phyloP scores from a whole-genome alignment of 2,329 filamentous ascomycete species.

The Cladosporium oxysporum region DNA sequence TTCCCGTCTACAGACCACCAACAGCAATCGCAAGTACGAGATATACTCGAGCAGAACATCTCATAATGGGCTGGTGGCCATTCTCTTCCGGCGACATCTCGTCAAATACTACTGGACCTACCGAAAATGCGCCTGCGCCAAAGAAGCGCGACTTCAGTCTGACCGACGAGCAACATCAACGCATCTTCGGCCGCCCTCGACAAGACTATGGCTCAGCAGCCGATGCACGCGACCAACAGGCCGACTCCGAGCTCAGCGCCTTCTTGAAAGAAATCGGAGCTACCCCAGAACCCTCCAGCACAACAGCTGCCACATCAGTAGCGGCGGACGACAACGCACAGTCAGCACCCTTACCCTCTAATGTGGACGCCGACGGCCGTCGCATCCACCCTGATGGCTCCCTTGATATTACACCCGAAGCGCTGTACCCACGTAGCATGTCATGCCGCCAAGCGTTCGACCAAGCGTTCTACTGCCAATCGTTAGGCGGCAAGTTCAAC shows the following conservation, averaged over 20 bases:
- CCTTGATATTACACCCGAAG: slow-evolving; percentile 54
- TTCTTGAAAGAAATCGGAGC: slow-evolving; percentile 53
- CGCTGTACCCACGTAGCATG: slow-evolving; percentile 77
- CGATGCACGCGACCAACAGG: slow-evolving; percentile 45
- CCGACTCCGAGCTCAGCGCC: slow-evolving; percentile 56
- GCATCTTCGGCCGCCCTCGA: slow-evolving; percentile 33
- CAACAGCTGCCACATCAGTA: slow-evolving; percentile 25
- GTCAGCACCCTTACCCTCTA: slow-evolving; percentile 19
- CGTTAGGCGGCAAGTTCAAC: slow-evolving; percentile 86
- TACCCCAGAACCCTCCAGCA: slow-evolving; percentile 28
- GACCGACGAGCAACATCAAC: slow-evolving; percentile 33
- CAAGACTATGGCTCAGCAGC: slow-evolving; percentile 23
- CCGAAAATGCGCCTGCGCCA: slow-evolving; percentile 3
- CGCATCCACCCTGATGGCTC: slow-evolving; percentile 32
- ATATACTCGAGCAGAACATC: neutral
- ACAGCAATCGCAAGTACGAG: neutral
- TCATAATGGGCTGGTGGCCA: slow-evolving; percentile 29
- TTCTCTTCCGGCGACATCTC: slow-evolving; percentile 23
- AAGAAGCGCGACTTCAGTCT: slow-evolving; percentile 26
- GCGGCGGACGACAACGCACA: slow-evolving; percentile 22
- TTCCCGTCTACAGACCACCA: neutral
- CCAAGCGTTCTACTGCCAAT: slow-evolving; percentile 90
- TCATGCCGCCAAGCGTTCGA: slow-evolving; percentile 91
- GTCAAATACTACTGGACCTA: slow-evolving; percentile 13
- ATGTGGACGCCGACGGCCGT: slow-evolving; percentile 28